A percentile compares a stretch with the other conserved stretches of the same genome.
Conservation (phyloP, 2,329 filamentous ascomycete species). For the Cladophialophora chaetospira region DNA sequence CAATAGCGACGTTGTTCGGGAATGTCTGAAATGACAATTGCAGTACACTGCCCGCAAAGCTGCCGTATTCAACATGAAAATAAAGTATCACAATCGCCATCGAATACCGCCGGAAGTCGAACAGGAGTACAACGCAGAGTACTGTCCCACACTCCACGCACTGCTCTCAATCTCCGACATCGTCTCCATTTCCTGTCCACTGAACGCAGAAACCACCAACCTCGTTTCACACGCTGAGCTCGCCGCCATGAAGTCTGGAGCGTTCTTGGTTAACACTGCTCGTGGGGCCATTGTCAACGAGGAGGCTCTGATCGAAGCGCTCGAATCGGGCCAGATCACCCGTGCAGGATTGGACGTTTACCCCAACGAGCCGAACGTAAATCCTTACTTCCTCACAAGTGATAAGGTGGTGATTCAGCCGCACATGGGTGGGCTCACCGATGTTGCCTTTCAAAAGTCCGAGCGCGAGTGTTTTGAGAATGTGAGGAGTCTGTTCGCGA, state of each 20-base stretch:
- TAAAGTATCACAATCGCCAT: slow-evolving; percentile 74
- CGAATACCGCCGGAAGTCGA: slow-evolving; percentile 57
- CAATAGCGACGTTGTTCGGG: no score
- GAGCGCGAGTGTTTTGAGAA: slow-evolving; percentile 53
- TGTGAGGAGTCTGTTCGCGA: slow-evolving; percentile 44
- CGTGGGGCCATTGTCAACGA: slow-evolving; percentile 55
- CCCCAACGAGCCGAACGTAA: slow-evolving; percentile 46
- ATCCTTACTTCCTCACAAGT: slow-evolving; percentile 45
- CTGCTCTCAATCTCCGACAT: slow-evolving; percentile 40
- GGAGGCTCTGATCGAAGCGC: slow-evolving; percentile 48
- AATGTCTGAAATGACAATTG: background rate
- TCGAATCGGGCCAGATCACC: slow-evolving; percentile 51
- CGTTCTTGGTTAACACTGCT: slow-evolving; percentile 55
- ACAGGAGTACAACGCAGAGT: slow-evolving; percentile 39
- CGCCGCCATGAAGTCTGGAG: slow-evolving; percentile 50
- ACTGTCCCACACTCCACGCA: slow-evolving; percentile 34
- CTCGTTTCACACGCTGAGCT: slow-evolving; percentile 44
- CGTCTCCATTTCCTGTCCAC: slow-evolving; percentile 15
- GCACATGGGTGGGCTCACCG: slow-evolving; percentile 50
- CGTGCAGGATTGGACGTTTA: slow-evolving; percentile 55
- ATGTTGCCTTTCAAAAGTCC: slow-evolving; percentile 47
- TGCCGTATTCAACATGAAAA: slow-evolving; percentile 72
- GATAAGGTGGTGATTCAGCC: slow-evolving; percentile 50
- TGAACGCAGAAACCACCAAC: slow-evolving; percentile 13
- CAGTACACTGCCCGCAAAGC: slow-evolving; percentile 56